Evolutionary conservation across 306 rosid genomes (phyloP), one percentile per base, ranked within the genome.

Genomic region (Prunus mira): DNA sequence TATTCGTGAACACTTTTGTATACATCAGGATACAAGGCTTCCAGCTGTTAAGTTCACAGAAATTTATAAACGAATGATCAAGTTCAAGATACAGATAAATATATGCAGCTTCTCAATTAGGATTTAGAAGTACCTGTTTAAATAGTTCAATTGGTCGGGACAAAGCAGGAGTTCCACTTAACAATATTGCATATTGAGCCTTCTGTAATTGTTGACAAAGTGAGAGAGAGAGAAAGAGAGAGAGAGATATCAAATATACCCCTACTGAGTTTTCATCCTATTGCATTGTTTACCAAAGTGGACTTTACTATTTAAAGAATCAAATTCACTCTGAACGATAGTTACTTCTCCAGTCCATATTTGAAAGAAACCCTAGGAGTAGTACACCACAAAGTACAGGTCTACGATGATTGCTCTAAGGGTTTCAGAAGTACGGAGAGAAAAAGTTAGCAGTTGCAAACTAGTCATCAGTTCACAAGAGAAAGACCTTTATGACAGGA

Each of bases 141-240:
- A 85, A 89, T 50, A 95, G 82, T 84, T 95, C 98, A 75, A 95
- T 95, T 20, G 98, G 98, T 57, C 98, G 87, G 63, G 98, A 95
- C 83, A 95, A 82, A 68, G 98, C 98, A 56, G 98, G 98, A 82
- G 98, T 95, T 87, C 98, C 98, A 85, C 98, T 95, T 64, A 92
- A 91, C 82, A 95, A 79, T 63, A 95, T 82, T 72, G 96, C 96
- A 82, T 88, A 92, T 73, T 84, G 85, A 85, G 98, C 96, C 86
- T 90, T 92, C 97, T 94, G 91, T 75, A 74, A 85, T 69, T 45
- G 60, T 62, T 72, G 8, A 66, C 56, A 52, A 68, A 65, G 79
- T 65, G 76, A 60, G 41, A 22, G 22, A 43, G 66, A 24, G 63
- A 77, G 60, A 76, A 49, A 65, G 67, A 76, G 67, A 75, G 43